Evolutionary conservation across 2,329 filamentous ascomycete species (phyloP).

Genomic region (Sporothrix protearum): DNA sequence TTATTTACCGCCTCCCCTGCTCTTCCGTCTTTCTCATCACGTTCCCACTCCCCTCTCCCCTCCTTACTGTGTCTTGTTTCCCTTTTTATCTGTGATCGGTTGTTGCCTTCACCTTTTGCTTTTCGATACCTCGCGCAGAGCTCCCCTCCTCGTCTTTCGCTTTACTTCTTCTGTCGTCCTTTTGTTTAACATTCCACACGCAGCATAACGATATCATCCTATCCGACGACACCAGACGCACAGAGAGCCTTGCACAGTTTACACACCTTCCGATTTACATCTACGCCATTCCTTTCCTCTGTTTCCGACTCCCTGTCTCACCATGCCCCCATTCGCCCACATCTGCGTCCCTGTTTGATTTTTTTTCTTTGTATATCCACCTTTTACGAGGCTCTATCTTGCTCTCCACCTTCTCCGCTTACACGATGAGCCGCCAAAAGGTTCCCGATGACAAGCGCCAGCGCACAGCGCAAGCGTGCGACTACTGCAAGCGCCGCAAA

Average conservation of each 20-base stretch:
- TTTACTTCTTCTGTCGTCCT: neutral
- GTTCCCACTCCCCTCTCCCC: neutral
- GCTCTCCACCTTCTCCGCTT: neutral
- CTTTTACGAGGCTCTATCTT: neutral
- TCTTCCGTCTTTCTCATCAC: constrained; percentile 22
- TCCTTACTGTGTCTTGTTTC: neutral
- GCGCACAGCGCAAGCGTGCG: constrained; percentile 61
- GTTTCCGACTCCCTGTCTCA: neutral
- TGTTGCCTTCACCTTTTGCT: neutral
- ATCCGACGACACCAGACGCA: neutral
- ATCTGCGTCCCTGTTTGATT: neutral
- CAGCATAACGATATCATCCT: neutral
- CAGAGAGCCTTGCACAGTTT: neutral
- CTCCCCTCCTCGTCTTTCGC: neutral
- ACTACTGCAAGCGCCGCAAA: constrained; percentile 62
- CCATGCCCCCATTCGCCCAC: constrained; percentile 10
- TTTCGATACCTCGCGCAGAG: neutral
- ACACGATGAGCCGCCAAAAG: constrained; percentile 50
- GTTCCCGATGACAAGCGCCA: constrained; percentile 58
- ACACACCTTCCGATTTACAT: neutral
- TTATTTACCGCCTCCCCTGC: neutral
- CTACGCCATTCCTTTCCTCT: neutral
- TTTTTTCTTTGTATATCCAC: no score
- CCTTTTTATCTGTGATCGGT: neutral
- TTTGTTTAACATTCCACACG: neutral